Base-by-base conservation (phyloP, 768 basidiomycete species). In the Auricularia heimuer region DNA sequence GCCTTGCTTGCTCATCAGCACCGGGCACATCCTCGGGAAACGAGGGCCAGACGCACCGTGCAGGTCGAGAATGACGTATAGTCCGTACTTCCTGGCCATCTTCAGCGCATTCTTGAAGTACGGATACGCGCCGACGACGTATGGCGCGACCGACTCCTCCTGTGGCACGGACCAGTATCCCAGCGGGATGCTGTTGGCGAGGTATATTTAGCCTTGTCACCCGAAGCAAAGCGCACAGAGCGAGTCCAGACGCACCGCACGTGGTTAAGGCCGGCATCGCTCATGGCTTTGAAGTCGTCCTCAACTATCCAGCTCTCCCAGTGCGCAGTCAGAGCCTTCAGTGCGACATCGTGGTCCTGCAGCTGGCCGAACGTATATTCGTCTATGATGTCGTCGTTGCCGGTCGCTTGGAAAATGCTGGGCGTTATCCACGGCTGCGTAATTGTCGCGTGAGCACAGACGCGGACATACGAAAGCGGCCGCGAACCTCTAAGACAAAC, bases 141-240 rank as follows among this genome's bases (percentile, higher is more conserved):
- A 88, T 0, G 87, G 87, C 2, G 76, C 71, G 14, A 79, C 76
- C 18, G 80, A 81, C 24, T 79, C 33, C 16, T 54, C 37, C 66
- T 68, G 62, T 0, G 88, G 88, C n/a, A 89, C 81, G n/a, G 87
- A 86, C 88, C 88, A 90, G 72, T 85, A 90, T 8, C 87, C 88
- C 4, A 89, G 66, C 4, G 88, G 88, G 70, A 90, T 86, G 36
- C 88, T 88, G 65, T 42, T 0, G 39, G 12, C 7, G 39, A 45
- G 12, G 44, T 29, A 12, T 44, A 45, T 60, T 39, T 51, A 24
- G 35, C 34, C 34, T 12, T 35, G n/a, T 29, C 29, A 29, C 29
- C 29, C 29, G 29, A 29, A 29, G 29, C 29, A 29, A 29, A 29
- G 29, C 47, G 14, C 33, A 24, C 18, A 54, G 45, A n/a, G 54